These are phyloP conservation scores for Candida odintsovae DNA, from an alignment of 805 yeast genomes.

Conservation along the genomic window DNA sequence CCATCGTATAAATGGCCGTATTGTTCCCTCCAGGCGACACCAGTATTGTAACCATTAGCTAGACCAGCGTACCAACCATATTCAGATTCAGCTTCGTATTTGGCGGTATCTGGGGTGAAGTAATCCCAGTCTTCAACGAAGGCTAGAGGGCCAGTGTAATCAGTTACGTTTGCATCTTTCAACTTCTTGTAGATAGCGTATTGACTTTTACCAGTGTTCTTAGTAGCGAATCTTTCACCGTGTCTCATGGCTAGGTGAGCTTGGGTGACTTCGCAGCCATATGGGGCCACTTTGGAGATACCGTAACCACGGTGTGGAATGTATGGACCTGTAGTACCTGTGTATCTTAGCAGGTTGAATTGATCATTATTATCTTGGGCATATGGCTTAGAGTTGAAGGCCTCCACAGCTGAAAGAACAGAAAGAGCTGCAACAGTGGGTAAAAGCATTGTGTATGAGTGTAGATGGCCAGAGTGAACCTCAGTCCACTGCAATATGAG, in stretches of 20 bases:
- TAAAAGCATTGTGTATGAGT: neutral
- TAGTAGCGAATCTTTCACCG: constrained; percentile 71
- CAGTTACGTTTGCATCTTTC: constrained; percentile 27
- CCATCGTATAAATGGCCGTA: constrained; percentile 37
- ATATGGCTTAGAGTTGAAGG: constrained; percentile 10
- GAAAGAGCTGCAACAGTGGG: neutral
- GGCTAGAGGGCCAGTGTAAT: constrained; percentile 42
- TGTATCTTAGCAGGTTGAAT: constrained; percentile 31
- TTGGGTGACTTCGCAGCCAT: constrained; percentile 51
- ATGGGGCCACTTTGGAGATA: constrained; percentile 41
- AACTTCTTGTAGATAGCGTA: constrained; percentile 27
- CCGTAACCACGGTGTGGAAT: constrained; percentile 48
- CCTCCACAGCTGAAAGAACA: neutral
- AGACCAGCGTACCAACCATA: constrained; percentile 43
- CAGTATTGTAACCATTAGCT: constrained; percentile 37
- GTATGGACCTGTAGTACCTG: constrained; percentile 57
- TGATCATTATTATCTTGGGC: constrained; percentile 16
- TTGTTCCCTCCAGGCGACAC: constrained; percentile 36
- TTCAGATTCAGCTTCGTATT: constrained; percentile 35
- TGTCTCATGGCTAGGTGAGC: constrained; percentile 71
- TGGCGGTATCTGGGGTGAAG: constrained; percentile 35
- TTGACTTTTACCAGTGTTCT: constrained; percentile 26
- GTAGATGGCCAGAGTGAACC: neutral
- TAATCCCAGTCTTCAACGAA: constrained; percentile 52
- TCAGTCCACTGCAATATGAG: no score